Percentiles rank a stretch among this genome's conserved stretches.
Evolutionary conservation across 805 yeast genomes (phyloP).

Genomic region (Ogataea populi-albae): DNA sequence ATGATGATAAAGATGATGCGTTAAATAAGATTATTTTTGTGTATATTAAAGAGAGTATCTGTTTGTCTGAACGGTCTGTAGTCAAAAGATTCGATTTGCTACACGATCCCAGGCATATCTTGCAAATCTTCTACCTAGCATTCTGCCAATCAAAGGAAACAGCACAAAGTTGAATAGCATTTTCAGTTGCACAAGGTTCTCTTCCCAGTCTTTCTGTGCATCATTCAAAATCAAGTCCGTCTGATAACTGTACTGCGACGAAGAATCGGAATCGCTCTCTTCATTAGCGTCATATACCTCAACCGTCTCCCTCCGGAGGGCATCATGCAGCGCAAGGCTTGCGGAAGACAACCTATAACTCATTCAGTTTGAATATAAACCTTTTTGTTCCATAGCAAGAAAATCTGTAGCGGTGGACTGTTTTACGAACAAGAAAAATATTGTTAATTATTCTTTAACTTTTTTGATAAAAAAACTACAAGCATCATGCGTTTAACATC

Average conservation of each 20-base stretch:
- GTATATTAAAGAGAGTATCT: too few relatives aligned
- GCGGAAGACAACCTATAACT: slow-evolving; percentile 9
- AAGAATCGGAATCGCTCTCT: slow-evolving; percentile 16
- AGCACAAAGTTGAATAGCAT: slow-evolving; percentile 58
- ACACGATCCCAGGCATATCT: slow-evolving; percentile 33
- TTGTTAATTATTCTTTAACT: too few relatives aligned
- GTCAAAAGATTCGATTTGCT: slow-evolving; percentile 21
- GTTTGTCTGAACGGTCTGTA: too few relatives aligned
- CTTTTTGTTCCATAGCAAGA: slow-evolving; percentile 3
- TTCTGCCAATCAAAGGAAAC: slow-evolving; percentile 65
- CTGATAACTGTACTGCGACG: slow-evolving; percentile 31
- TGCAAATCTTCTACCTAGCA: slow-evolving; percentile 61
- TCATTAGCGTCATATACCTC: slow-evolving; percentile 11
- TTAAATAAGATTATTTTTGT: not conserved
- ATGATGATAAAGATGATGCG: slow-evolving; percentile 15
- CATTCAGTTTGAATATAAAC: slow-evolving; percentile 7
- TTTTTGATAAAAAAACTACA: too few relatives aligned
- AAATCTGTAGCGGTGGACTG: slow-evolving; percentile 1
- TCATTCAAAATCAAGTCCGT: slow-evolving; percentile 29
- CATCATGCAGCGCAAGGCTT: slow-evolving; percentile 13
- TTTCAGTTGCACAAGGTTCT: slow-evolving; percentile 56
- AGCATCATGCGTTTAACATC: too few relatives aligned
- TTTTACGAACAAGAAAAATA: not conserved
- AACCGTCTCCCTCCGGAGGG: slow-evolving; percentile 2
- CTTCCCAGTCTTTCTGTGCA: slow-evolving; percentile 75